Evolutionary conservation across 139 green algal genomes (phyloP).

Genomic region (Coelastrella sp.): DNA sequence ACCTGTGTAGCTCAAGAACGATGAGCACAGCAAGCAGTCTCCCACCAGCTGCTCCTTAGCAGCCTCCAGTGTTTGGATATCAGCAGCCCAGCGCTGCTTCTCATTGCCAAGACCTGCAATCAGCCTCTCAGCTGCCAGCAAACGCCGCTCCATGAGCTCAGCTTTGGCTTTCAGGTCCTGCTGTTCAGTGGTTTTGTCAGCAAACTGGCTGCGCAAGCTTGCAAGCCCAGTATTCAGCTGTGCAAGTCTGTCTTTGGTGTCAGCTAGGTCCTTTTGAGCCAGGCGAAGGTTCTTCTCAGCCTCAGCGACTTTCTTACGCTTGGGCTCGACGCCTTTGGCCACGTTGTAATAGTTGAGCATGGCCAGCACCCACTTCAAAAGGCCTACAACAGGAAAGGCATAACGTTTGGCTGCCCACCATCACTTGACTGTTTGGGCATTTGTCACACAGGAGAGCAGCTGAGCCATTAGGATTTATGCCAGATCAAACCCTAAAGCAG

Average conservation of each 20-base stretch:
- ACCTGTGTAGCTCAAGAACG: slow-evolving; percentile 78
- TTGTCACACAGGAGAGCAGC: neutral
- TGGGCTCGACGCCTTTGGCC: slow-evolving; percentile 85
- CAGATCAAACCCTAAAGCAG: neutral
- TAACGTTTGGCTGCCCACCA: neutral
- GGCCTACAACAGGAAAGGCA: slow-evolving; percentile 54
- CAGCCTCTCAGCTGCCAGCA: slow-evolving; percentile 86
- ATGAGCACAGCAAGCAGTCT: slow-evolving; percentile 57
- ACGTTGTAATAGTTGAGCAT: slow-evolving; percentile 94
- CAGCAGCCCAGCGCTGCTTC: slow-evolving; percentile 80
- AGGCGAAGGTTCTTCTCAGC: slow-evolving; percentile 83
- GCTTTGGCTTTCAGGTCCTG: slow-evolving; percentile 84
- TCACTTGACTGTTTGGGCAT: neutral
- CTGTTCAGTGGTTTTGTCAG: slow-evolving; percentile 79
- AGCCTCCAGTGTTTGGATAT: slow-evolving; percentile 72
- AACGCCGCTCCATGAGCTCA: slow-evolving; percentile 85
- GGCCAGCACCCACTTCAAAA: slow-evolving; percentile 92
- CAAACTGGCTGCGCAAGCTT: slow-evolving; percentile 75
- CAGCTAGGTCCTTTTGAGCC: slow-evolving; percentile 81
- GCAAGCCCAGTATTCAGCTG: slow-evolving; percentile 75
- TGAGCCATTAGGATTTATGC: neutral
- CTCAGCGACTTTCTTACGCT: slow-evolving; percentile 73
- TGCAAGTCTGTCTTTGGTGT: slow-evolving; percentile 85
- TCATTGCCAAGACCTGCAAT: slow-evolving; percentile 85
- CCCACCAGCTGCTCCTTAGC: slow-evolving; percentile 39